Evolutionary conservation across 495 filamentous ascomycete species (phyloP), one percentile per base, ranked within the genome.

Genomic region (Xylaria bambusicola): DNA sequence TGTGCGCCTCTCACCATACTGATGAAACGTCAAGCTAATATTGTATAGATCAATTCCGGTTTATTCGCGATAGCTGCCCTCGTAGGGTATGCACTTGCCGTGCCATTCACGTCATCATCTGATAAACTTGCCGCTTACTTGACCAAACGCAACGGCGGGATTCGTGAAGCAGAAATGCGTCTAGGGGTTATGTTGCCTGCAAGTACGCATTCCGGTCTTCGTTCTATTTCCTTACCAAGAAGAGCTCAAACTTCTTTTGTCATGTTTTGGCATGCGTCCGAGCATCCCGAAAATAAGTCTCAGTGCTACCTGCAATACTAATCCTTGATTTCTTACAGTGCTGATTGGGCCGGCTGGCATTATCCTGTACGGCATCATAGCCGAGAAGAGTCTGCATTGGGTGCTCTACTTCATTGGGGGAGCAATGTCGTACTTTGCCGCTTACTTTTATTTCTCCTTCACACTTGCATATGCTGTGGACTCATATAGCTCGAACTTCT

Each of bases 91-190:
- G 56, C 74, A 26, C 66, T 84, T 35, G 82, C 83, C 24, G 66
- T 86, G 40, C 83, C 83, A 7, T 82, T 86, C 66, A 81, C 80
- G 15, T 73, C 79, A 6, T 76, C 76, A 9, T 84, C 82, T 1
- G 82, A 86, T 66, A 72, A 72, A 17, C 75, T 86, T 17, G 83
- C 82, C 3, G 83, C 83, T 18, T 72, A 75, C 65, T 75, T 81
- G 1, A 85, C 82, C 1, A 77, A 76, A 31, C 71, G 74, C 26
- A 86, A 86, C 71, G 68, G 74, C 56, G 74, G 76, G 45, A 80
- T 85, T 63, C 81, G 83, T 52, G 83, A 86, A 66, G 79, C 83
- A 38, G 83, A 86, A 66, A 85, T 86, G 82, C 81, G 83, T 1
- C 73, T 86, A 2, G 79, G 80, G 4, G 82, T 80, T 15, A 73